Evolutionary conservation across 1,284 basidiomycete genomes (phyloP).

Genomic region (Tetrapyrgos nigripes): DNA sequence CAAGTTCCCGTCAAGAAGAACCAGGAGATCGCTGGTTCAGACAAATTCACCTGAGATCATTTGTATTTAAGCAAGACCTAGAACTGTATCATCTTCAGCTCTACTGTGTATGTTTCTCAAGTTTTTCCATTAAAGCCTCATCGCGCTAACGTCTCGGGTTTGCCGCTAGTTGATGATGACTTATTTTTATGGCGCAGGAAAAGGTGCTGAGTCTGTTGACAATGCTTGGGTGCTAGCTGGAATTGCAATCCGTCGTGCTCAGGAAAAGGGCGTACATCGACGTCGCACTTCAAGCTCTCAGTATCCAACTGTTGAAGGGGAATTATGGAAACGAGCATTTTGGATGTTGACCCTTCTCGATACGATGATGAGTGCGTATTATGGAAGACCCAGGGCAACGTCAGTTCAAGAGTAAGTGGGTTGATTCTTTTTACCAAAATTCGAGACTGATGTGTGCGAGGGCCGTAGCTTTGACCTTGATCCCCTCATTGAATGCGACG

Average conservation of each 20-base stretch:
- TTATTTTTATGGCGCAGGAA: too few species aligned
- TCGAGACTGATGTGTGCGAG: not conserved
- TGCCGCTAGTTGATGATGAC: conserved; percentile 45
- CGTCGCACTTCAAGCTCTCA: too few species aligned
- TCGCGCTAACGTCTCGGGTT: too few species aligned
- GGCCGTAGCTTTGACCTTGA: conserved; percentile 63
- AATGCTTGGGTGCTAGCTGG: too few species aligned
- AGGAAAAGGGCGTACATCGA: too few species aligned
- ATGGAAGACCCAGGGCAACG: conserved; percentile 56
- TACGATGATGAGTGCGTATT: conserved; percentile 43
- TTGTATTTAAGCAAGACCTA: not conserved
- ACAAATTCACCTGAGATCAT: not conserved
- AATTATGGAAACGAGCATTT: conserved; percentile 36
- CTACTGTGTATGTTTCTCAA: not conserved
- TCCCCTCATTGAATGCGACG: conserved; percentile 64
- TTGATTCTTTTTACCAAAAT: not conserved
- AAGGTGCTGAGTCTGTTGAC: too few species aligned
- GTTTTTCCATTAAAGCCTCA: not conserved
- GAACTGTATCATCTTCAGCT: conserved; percentile 3
- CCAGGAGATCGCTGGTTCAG: not conserved
- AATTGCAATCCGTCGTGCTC: too few species aligned
- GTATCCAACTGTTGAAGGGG: too few species aligned
- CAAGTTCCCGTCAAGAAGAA: not conserved
- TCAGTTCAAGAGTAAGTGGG: conserved; percentile 52
- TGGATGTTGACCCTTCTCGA: conserved; percentile 39